phyloP scores from a whole-genome alignment of 2,329 filamentous ascomycete genomes.

The Aspergillus fumigatiaffinis region DNA sequence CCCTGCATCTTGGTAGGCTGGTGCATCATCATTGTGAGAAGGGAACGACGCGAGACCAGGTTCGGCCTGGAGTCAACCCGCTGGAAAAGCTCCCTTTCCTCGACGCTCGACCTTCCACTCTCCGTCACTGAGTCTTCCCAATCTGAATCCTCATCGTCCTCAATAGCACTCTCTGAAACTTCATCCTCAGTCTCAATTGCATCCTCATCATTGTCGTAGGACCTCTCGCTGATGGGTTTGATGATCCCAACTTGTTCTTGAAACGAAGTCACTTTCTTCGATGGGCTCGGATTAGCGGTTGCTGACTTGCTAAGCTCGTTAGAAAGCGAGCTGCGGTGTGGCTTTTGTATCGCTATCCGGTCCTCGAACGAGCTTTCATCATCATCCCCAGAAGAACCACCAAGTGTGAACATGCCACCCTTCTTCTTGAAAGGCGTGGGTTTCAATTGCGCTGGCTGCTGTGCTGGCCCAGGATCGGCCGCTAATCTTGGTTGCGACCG shows the following conservation, averaged over 20 bases:
- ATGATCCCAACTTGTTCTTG: conserved; percentile 71
- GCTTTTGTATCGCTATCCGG: conserved; percentile 51
- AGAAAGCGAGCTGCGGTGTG: conserved; percentile 52
- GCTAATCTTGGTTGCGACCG: conserved; percentile 57
- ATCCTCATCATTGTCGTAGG: conserved; percentile 50
- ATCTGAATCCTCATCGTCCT: conserved; percentile 62
- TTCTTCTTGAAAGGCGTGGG: conserved; percentile 59
- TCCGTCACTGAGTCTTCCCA: conserved; percentile 70
- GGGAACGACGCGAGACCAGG: conserved; percentile 77
- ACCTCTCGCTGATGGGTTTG: conserved; percentile 55
- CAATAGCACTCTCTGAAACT: conserved; percentile 78
- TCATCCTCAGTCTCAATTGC: conserved; percentile 62
- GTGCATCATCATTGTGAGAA: conserved; percentile 85
- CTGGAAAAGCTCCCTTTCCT: conserved; percentile 74
- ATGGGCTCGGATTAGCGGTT: conserved; percentile 28
- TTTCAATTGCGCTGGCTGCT: conserved; percentile 59
- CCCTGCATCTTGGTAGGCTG: conserved; percentile 71
- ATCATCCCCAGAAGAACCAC: conserved; percentile 82
- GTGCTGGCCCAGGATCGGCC: conserved; percentile 47
- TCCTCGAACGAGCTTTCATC: conserved; percentile 71
- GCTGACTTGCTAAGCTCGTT: conserved; percentile 49
- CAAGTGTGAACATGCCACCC: conserved; percentile 64
- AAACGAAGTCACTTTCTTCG: conserved; percentile 78
- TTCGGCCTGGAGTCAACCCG: conserved; percentile 86
- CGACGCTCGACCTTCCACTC: conserved; percentile 76